Evolutionary conservation across 2,329 filamentous ascomycete species (phyloP), one percentile per base, ranked within the genome.

Genomic region (Aschersonia sp.): DNA sequence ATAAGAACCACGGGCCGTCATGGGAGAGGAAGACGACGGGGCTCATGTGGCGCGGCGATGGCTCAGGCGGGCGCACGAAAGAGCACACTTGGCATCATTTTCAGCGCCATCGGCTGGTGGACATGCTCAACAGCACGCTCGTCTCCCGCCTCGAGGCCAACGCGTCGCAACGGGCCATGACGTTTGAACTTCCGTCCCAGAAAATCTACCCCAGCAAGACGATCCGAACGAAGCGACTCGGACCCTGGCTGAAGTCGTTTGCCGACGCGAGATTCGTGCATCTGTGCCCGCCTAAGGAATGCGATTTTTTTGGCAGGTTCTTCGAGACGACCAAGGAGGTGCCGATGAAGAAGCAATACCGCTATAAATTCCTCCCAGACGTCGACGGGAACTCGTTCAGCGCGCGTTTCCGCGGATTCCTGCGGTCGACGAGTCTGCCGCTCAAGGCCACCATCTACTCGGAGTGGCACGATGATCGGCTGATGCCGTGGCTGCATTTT

Each of bases 391-490:
- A 78, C 54, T 69, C 71, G 4, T 71, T 75, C 49, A 75, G 69
- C 33, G 75, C 73, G 0, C 68, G 75, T 1, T 79, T 66, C 54
- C 71, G 73, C 54, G 67, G 67, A 39, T 57, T 78, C 0, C 57
- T 79, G 2, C 66, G 68, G 0, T 75, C 70, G 1, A 63, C 60
- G 4, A 70, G 67, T 1, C 54, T 64, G 1, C 69, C 71, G 0
- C 55, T 79, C 12, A 79, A 78, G 54, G 66, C 72, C 52, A 74
- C 73, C 0, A 53, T 78, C 0, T 58, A 76, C 6, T 63, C 66
- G 2, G 76, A 79, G 56, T 79, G 76, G 76, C 75, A 79, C 50
- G 72, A 78, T 50, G 73, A 78, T 30, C 59, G 74, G 0, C 62
- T 79, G 2, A 47, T 69, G 8, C 73, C 75, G 0, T 79, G 76